phyloP scores from a whole-genome alignment of 345 rosid species.

The Pugionium dolabratum region DNA sequence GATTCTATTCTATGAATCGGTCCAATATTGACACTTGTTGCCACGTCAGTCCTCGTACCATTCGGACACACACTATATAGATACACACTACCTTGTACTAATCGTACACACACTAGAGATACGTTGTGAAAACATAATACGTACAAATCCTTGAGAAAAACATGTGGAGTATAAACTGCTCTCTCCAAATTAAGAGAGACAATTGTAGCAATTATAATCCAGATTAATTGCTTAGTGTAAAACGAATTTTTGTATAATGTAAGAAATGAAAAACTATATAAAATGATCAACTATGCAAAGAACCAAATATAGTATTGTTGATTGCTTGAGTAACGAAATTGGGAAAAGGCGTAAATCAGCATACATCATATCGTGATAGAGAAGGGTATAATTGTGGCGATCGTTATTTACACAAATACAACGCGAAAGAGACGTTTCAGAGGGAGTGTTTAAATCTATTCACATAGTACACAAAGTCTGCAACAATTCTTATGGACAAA shows the following conservation, averaged over 20 bases:
- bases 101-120: not conserved
- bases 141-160: not conserved
- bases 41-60: slow-evolving; percentile 27
- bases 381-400: not conserved
- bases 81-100: no score
- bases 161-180: no score
- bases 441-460: not conserved
- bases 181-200: no score
- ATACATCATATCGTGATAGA: no score
- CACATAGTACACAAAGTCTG: slow-evolving; percentile 15
- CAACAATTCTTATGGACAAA: slow-evolving; percentile 23
- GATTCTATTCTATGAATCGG: slow-evolving; percentile 8
- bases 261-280: no score
- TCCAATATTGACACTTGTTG: slow-evolving; percentile 12
- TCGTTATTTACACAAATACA: slow-evolving; percentile 27
- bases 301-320: no score
- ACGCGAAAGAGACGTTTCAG: slow-evolving; percentile 1
- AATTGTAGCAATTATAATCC: not conserved
- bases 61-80: not conserved
- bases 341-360: no score
- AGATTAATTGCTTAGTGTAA: no score
- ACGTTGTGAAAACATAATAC: not conserved
- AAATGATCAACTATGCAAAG: no score
- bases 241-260: no score
- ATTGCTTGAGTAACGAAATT: no score